A percentile compares a stretch with the other conserved stretches of the same genome.
Conservation (phyloP, 2,329 filamentous ascomycete genomes). For the Penicillium hesseltinei region DNA sequence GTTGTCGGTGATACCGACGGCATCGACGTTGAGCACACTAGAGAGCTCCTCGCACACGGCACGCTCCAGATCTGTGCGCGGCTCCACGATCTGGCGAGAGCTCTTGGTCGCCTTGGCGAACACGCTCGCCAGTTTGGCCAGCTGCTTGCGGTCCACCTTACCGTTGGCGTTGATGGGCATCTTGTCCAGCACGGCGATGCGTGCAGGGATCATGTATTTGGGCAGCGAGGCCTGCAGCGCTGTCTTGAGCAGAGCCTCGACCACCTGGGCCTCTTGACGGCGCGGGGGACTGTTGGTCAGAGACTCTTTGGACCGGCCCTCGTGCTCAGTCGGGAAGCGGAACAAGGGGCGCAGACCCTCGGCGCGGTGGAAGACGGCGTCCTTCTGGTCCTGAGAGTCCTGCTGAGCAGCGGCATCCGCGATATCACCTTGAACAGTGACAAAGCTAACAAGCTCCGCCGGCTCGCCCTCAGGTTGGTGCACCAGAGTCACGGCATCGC, state of each 20-base stretch:
- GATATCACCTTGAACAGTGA: background rate
- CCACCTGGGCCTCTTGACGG: no score
- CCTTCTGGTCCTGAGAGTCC: background rate
- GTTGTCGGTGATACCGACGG: background rate
- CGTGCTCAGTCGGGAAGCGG: no score
- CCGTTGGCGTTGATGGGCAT: background rate
- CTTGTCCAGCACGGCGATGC: background rate
- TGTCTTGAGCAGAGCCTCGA: background rate
- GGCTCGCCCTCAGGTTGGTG: background rate
- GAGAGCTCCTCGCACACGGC: background rate
- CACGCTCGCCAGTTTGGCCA: background rate
- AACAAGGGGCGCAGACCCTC: no score
- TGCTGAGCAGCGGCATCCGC: background rate
- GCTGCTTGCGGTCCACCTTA: background rate
- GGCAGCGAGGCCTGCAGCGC: background rate
- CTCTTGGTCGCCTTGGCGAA: background rate
- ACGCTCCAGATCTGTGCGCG: background rate
- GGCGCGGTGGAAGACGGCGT: background rate
- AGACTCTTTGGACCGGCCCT: no score
- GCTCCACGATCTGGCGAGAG: background rate
- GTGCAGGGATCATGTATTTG: background rate
- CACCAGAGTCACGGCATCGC: background rate
- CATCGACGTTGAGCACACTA: background rate
- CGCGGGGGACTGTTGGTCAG: no score
- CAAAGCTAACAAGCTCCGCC: background rate